Percentiles rank a stretch among this genome's conserved stretches.
Evolutionary conservation across 1,284 basidiomycete species (phyloP).

Genomic region (Moesziomyces sp.): DNA sequence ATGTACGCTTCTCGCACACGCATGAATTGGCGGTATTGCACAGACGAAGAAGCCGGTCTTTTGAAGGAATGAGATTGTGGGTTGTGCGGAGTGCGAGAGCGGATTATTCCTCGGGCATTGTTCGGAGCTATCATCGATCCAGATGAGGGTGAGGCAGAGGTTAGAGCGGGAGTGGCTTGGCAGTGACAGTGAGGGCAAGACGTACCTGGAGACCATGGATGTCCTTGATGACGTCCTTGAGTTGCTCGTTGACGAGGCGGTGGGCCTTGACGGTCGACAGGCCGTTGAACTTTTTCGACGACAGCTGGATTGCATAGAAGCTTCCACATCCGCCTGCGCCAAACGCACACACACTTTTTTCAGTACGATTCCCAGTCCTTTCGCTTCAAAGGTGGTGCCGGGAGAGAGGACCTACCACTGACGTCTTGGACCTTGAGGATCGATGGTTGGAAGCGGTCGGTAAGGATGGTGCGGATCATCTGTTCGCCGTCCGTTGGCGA

Average conservation of each 20-base stretch:
- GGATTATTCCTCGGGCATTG: conserved; percentile 14
- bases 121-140: conserved; percentile 18
- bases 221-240: conserved; percentile 88
- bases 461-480: conserved; percentile 78
- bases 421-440: conserved; percentile 64
- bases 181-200: conserved; percentile 4
- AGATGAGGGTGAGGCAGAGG: not conserved
- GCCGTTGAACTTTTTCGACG: conserved; percentile 85
- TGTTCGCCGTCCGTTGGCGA: conserved; percentile 33
- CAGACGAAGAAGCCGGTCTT: too few species aligned
- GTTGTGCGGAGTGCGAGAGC: too few species aligned
- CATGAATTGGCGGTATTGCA: too few species aligned
- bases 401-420: conserved; percentile 69
- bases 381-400: too few species aligned
- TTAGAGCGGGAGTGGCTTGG: not conserved
- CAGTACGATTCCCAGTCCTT: too few species aligned
- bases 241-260: conserved; percentile 83
- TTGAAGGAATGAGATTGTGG: too few species aligned
- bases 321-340: conserved; percentile 82
- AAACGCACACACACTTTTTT: conserved; percentile 50
- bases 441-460: conserved; percentile 76
- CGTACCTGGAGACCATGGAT: conserved; percentile 94
- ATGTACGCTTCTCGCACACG: too few species aligned
- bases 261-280: conserved; percentile 92
- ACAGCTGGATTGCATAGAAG: conserved; percentile 93